These are phyloP conservation scores for Oemleria cerasiformis DNA, from an alignment of 306 rosid genomes.

Conservation along the genomic window DNA sequence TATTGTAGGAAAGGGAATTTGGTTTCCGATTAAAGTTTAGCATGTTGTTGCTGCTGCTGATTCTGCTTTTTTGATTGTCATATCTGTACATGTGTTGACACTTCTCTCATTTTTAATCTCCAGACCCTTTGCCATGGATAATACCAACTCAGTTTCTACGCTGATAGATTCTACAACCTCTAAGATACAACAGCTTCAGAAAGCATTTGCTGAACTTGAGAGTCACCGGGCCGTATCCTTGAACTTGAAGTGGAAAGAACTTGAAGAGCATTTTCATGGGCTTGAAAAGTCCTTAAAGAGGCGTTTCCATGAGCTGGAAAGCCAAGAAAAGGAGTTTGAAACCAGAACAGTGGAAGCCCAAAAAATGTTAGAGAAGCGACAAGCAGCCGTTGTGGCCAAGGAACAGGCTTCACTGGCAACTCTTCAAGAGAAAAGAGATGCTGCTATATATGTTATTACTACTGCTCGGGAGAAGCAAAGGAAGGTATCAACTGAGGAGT, in stretches of 20 bases:
- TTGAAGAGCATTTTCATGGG: slow-evolving; percentile 94
- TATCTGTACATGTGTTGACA: background rate
- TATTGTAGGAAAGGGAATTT: slow-evolving; percentile 2
- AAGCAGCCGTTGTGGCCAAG: slow-evolving; percentile 70
- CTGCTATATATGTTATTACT: slow-evolving; percentile 66
- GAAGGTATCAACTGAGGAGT: slow-evolving; percentile 57
- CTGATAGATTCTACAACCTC: slow-evolving; percentile 81
- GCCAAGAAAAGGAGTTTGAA: slow-evolving; percentile 87
- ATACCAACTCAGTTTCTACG: slow-evolving; percentile 59
- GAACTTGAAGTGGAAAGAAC: slow-evolving; percentile 94
- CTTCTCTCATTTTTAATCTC: slow-evolving; percentile 16
- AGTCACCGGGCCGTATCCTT: slow-evolving; percentile 84
- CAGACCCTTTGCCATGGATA: slow-evolving; percentile 80
- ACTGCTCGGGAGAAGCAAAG: slow-evolving; percentile 71
- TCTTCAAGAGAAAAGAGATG: slow-evolving; percentile 88
- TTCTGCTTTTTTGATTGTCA: background rate
- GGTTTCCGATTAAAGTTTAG: background rate
- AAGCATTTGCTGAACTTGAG: slow-evolving; percentile 99
- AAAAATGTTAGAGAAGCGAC: slow-evolving; percentile 61
- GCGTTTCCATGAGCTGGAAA: slow-evolving; percentile 94
- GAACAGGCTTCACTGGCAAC: slow-evolving; percentile 69
- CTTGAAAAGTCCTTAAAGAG: slow-evolving; percentile 96
- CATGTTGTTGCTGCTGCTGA: background rate
- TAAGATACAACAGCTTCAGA: slow-evolving; percentile 94
- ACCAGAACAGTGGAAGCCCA: slow-evolving; percentile 65